These are phyloP conservation scores for Petrea volubilis DNA, from an alignment of 257 asterid genomes.

Conservation along the genomic window DNA sequence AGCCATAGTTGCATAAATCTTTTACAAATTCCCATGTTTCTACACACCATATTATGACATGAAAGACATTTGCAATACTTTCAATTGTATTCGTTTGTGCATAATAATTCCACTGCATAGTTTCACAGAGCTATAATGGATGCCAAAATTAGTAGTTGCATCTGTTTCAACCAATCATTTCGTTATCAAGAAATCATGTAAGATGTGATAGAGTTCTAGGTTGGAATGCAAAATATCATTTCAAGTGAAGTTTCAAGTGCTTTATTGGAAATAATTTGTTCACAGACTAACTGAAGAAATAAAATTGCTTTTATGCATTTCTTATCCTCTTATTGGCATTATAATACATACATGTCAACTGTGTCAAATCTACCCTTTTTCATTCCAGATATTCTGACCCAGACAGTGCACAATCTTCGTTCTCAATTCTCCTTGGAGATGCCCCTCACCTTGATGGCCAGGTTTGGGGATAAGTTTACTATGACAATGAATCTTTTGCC, in stretches of 20 bases:
- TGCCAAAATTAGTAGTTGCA: not conserved
- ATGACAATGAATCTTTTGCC: conserved; percentile 4
- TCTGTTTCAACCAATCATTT: conserved; percentile 1
- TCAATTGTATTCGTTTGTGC: not conserved
- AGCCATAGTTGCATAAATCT: not conserved
- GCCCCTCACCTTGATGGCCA: conserved; percentile 96
- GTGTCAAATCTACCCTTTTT: conserved; percentile 13
- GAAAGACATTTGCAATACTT: not conserved
- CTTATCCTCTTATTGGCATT: conserved; percentile 2
- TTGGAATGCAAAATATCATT: not conserved
- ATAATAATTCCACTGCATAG: not conserved
- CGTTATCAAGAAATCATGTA: not conserved
- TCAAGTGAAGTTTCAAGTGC: not conserved
- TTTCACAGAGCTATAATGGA: not conserved
- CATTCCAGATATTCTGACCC: conserved; percentile 71
- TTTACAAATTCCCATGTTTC: not conserved
- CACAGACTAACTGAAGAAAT: not conserved
- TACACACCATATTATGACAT: not conserved
- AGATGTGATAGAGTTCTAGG: not conserved
- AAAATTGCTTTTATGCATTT: not conserved
- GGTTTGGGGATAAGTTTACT: conserved; percentile 40
- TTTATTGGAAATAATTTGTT: not conserved
- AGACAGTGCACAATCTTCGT: conserved; percentile 88
- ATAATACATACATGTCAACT: not conserved
- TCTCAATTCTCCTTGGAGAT: conserved; percentile 93